Conservation (phyloP, 257 asterid genomes). For the Solanum tacnaense region DNA sequence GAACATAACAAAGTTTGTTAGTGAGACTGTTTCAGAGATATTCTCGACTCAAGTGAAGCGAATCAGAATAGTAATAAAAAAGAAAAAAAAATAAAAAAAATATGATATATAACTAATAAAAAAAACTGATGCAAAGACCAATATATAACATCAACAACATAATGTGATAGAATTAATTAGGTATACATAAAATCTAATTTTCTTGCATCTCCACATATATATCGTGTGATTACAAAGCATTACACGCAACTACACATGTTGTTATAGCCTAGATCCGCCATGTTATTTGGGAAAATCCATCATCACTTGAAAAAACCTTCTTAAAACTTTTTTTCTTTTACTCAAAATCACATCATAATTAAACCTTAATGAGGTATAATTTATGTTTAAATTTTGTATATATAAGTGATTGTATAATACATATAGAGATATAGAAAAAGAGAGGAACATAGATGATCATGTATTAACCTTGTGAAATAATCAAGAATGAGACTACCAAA, state of each 20-base stretch:
- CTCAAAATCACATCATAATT: background rate
- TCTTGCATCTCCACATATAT: background rate
- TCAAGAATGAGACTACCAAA: background rate
- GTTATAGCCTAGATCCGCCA: background rate
- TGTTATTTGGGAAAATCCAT: background rate
- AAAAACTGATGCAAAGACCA: no score
- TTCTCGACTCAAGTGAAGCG: background rate
- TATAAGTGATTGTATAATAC: background rate
- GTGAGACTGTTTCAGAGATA: fast-evolving
- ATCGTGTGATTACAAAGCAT: background rate
- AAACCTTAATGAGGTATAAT: background rate
- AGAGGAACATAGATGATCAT: background rate
- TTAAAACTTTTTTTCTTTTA: no score
- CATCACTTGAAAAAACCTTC: background rate
- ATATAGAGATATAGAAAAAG: background rate
- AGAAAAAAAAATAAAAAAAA: background rate
- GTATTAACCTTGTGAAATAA: background rate
- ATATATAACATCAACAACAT: background rate
- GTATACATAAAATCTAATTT: background rate
- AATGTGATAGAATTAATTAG: no score
- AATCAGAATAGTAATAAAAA: background rate
- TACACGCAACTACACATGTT: background rate
- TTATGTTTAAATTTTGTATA: no score
- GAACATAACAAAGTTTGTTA: background rate
- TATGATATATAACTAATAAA: no score